Conservation (phyloP, 768 basidiomycete species). For the Mycena kentingensis region DNA sequence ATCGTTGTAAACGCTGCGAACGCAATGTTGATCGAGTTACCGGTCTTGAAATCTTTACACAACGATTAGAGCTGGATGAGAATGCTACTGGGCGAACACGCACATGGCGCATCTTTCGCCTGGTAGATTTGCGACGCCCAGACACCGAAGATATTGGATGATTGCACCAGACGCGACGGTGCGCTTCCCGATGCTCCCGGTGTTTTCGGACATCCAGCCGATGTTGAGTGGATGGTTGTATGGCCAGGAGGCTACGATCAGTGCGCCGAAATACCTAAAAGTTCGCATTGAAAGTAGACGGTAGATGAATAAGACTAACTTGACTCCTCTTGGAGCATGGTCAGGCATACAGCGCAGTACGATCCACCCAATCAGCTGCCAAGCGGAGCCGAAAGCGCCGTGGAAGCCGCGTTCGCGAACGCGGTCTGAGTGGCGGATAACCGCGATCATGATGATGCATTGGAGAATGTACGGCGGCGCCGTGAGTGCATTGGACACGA, state of each 20-base stretch:
- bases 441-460: constrained; percentile 34
- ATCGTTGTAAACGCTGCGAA: constrained; percentile 34
- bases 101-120: constrained; percentile 39
- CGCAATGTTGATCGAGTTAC: constrained; percentile 39
- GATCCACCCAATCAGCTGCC: constrained; percentile 42
- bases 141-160: constrained; percentile 32
- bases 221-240: constrained; percentile 42
- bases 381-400: constrained; percentile 39
- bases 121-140: constrained; percentile 36
- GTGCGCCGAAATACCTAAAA: constrained; percentile 34
- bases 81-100: not conserved
- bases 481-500: constrained; percentile 39
- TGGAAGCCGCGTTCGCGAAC: constrained; percentile 38
- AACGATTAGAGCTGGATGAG: not conserved
- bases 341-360: constrained; percentile 35
- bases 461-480: constrained; percentile 41
- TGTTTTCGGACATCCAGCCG: constrained; percentile 45
- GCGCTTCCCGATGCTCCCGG: constrained; percentile 25
- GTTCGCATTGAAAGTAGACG: not conserved
- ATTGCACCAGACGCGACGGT: constrained; percentile 39
- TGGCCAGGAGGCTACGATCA: constrained; percentile 40
- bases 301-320: constrained; percentile 26
- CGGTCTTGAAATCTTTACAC: constrained; percentile 34
- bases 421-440: constrained; percentile 36
- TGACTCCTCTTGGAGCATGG: constrained; percentile 29